These are phyloP conservation scores for Mucor velutinosus DNA, from an alignment of 371 early-diverging fungal species.

Conservation along the genomic window DNA sequence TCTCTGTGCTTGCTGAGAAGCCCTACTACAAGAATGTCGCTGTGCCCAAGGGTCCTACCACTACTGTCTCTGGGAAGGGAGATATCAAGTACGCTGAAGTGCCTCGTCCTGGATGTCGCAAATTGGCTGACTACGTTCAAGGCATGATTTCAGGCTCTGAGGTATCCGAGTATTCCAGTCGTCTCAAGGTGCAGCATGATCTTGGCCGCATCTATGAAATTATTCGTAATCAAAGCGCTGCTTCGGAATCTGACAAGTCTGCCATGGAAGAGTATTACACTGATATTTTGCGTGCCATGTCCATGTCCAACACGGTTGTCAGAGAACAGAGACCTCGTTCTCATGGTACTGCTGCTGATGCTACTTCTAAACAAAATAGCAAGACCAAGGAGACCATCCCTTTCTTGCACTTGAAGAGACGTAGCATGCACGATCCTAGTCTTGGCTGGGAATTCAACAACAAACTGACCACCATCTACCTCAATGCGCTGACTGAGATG, in stretches of 20 bases:
- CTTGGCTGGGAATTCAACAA: conserved; percentile 76
- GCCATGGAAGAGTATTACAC: conserved; percentile 72
- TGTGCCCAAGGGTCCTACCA: conserved; percentile 82
- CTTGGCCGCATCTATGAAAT: conserved; percentile 78
- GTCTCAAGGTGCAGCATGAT: conserved; percentile 79
- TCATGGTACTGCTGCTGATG: conserved; percentile 52
- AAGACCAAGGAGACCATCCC: conserved; percentile 72
- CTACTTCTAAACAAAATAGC: conserved; percentile 35
- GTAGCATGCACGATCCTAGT: conserved; percentile 55
- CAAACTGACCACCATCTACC: conserved; percentile 71
- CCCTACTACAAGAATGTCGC: conserved; percentile 88
- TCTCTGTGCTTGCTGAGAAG: conserved; percentile 69
- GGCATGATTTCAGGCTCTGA: conserved; percentile 73
- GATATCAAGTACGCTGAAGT: conserved; percentile 84
- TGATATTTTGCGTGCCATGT: conserved; percentile 75
- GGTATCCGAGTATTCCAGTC: conserved; percentile 69
- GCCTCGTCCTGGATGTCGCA: conserved; percentile 66
- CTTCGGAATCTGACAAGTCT: conserved; percentile 72
- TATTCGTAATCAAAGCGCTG: conserved; percentile 72
- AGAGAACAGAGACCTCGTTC: conserved; percentile 55
- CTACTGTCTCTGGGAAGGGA: conserved; percentile 78
- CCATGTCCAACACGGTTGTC: conserved; percentile 71
- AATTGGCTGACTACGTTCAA: conserved; percentile 71
- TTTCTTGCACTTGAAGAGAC: conserved; percentile 76
- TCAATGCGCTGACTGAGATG: conserved; percentile 74